Evolutionary conservation across 768 basidiomycete species (phyloP), one percentile per base, ranked within the genome.

Genomic region (Termitomyces sp.): DNA sequence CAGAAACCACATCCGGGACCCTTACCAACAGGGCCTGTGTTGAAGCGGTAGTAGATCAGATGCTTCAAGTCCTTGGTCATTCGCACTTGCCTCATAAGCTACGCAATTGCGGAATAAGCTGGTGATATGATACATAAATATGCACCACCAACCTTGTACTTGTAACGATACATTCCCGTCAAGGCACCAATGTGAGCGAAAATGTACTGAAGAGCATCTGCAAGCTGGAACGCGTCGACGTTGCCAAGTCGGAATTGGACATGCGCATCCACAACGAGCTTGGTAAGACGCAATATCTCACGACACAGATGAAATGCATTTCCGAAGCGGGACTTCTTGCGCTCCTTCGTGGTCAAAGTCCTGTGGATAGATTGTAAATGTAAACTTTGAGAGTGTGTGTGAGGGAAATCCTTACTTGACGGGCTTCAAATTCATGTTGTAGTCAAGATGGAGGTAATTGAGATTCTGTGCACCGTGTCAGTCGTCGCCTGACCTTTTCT

Each of bases 31-130:
- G 97, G 97, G 58, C 97, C 97, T 39, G 97, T 98, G 77, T 99
- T 99, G 84, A 99, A 99, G 56, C 94, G 91, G 66, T 96, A 96
- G 77, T 96, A 96, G 72, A 97, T 95, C 63, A 98, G 75, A 68
- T 98, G 95, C 79, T 99, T 99, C 69, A 98, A 71, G 70, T 98
- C 97, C 82, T 98, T 99, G 63, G 94, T 97, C 94, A 96, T 96
- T 59, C 97, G 89, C 36, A 99, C 94, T 85, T 99, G 97, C 66
- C 93, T 83, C 97, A 99, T 99, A 57, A 99, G 80, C 92, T 90
- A 62, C 33, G 56, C 41, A 7, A 23, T n/a, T n/a, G n/a, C 11
- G 54, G 56, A 54, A 22, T 33, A 39, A 49, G 38, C 35, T 20
- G 31, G 29, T n/a, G 27, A 29, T 12, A 20, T 16, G 16, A 49